Conservation (phyloP, 1,284 basidiomycete species). For the Ustilago tritici region DNA sequence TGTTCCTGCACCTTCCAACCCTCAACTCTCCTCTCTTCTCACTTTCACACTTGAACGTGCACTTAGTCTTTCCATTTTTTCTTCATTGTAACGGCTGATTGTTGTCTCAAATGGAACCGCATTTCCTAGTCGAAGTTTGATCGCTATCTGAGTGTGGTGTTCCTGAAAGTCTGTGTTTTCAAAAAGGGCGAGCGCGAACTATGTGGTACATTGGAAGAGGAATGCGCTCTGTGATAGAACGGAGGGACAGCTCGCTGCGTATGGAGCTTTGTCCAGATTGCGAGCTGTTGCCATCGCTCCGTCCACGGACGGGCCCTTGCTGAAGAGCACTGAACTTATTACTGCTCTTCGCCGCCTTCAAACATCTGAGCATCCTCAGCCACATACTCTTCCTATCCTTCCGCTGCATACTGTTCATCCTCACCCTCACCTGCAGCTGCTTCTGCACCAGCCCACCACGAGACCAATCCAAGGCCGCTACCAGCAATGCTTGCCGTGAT, state of each 20-base stretch:
- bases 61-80: not conserved
- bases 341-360: conserved; percentile 6
- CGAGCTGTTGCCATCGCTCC: conserved; percentile 4
- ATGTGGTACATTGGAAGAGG: not conserved
- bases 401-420: conserved; percentile 8
- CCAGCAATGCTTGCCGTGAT: conserved; percentile 79
- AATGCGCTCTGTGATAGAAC: not conserved
- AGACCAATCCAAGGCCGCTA: conserved; percentile 81
- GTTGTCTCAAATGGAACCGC: conserved; percentile 22
- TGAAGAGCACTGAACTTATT: not conserved
- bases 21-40: not conserved
- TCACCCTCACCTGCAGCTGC: conserved; percentile 55
- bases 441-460: conserved; percentile 73
- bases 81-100: conserved; percentile 45
- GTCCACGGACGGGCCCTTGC: not conserved
- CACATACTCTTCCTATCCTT: conserved; percentile 10
- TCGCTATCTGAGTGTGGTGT: not conserved
- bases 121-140: conserved; percentile 9
- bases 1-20: conserved; percentile 7
- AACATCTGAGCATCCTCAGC: conserved; percentile 3
- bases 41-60: conserved; percentile 1
- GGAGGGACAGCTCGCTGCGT: conserved; percentile 20
- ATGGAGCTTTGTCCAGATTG: conserved; percentile 16
- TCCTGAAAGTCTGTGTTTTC: not conserved
- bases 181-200: not conserved